These are phyloP conservation scores for Apiospora koreana DNA, from an alignment of 2,329 filamentous ascomycete genomes.

Conservation along the genomic window DNA sequence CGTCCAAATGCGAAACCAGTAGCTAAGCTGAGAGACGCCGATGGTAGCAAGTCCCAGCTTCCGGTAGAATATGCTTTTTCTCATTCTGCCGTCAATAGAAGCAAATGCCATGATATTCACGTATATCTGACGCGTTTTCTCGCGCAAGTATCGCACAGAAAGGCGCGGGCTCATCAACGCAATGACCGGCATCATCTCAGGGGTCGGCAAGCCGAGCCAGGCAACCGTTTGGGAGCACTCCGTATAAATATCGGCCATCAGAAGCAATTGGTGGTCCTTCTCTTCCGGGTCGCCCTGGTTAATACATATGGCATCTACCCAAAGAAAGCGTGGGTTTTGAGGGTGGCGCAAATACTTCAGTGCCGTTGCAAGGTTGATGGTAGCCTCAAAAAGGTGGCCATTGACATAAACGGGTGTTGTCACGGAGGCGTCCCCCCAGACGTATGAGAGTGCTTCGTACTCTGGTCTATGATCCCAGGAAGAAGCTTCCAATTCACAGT, in stretches of 20 bases:
- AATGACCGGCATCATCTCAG: neutral
- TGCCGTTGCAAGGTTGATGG: neutral
- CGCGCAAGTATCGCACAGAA: neutral
- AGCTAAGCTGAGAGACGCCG: neutral
- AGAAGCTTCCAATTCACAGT: neutral
- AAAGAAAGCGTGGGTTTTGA: neutral
- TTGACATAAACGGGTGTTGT: neutral
- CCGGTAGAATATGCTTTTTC: neutral
- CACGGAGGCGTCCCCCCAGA: neutral
- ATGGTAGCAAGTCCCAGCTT: neutral
- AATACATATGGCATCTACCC: slow-evolving; percentile 20
- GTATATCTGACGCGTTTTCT: neutral
- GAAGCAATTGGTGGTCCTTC: neutral
- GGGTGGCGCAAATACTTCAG: neutral
- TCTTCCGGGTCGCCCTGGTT: slow-evolving; percentile 15
- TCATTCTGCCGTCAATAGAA: neutral
- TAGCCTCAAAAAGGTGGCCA: neutral
- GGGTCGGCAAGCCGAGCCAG: neutral
- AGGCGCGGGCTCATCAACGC: neutral
- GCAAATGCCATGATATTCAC: neutral
- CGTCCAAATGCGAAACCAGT: neutral
- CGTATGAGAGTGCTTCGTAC: neutral
- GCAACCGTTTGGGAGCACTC: neutral
- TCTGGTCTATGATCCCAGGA: neutral
- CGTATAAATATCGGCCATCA: slow-evolving; percentile 16